Base-by-base conservation (phyloP, 108 stramenopile genomes). In the Epithemia pelagica region DNA sequence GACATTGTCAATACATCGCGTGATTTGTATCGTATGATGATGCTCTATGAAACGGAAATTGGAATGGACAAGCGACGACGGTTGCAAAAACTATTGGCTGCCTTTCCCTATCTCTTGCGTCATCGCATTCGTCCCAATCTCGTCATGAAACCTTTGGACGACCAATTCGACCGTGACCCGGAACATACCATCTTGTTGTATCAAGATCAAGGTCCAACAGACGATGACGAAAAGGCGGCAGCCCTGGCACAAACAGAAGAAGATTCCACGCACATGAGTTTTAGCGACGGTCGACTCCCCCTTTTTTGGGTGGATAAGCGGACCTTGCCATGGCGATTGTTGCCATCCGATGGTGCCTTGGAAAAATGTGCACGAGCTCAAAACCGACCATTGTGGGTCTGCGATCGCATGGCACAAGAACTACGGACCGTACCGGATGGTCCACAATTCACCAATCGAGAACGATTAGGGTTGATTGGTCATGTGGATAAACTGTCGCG, bases 371-470 rank as follows among this genome's bases (percentile, higher is more conserved):
- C 91, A 24, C 52, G 88, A 19, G 84, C 89, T 1, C 91, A 92
- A 65, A 96, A 96, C 78, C 78, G 94, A 37, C 93, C 93, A 20
- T 72, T 94, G 31, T 88, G 87, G 90, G 89, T 91, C 1, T 85
- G 83, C 64, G 90, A 91, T 76, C 83, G 90, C 21, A 82, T 90
- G 83, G 88, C 87, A 20, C 75, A 78, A 59, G 88, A 88, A 59
- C 52, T 88, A 27, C 72, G 78, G 10, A 61, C 71, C 31, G 81
- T 89, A 18, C 84, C 88, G 8, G 87, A 90, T 76, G 51, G 80
- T 32, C 84, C 86, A 3, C 67, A 62, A 52, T 90, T 86, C 54
- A 78, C 88, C 2, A 81, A 80, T 37, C 74, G 96, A 10, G 96
- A 97, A 66, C 82, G 96, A 19, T 72, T 95, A 72, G 70, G 85